phyloP scores from a whole-genome alignment of 352 stramenopile genomes.

The Phytophthora pinifolia region DNA sequence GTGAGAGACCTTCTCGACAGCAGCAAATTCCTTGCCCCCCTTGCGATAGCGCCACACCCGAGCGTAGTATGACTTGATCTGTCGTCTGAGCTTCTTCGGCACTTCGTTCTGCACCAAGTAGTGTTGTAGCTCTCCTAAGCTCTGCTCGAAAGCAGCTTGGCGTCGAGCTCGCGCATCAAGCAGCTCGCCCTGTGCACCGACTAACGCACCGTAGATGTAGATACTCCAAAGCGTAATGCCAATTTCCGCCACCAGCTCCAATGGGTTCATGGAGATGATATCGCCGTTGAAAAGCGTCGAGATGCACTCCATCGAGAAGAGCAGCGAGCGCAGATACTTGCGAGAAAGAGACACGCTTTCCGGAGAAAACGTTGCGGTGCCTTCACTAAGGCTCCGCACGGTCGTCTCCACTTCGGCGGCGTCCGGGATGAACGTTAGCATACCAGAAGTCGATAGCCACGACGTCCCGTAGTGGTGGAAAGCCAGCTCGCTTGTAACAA shows the following conservation, averaged over 20 bases:
- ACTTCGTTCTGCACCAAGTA: constrained; percentile 75
- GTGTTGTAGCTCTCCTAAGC: constrained; percentile 63
- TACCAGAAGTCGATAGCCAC: constrained; percentile 64
- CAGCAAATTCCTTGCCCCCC: constrained; percentile 57
- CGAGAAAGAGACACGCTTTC: constrained; percentile 36
- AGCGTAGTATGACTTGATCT: constrained; percentile 78
- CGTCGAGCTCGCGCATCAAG: constrained; percentile 45
- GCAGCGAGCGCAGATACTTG: constrained; percentile 68
- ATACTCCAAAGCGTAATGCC: constrained; percentile 60
- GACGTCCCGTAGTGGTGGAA: constrained; percentile 46
- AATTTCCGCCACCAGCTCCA: constrained; percentile 63
- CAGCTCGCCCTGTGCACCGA: constrained; percentile 60
- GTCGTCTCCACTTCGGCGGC: constrained; percentile 5
- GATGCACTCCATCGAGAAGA: constrained; percentile 69
- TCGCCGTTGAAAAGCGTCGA: constrained; percentile 75
- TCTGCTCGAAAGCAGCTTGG: constrained; percentile 64
- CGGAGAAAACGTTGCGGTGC: constrained; percentile 7
- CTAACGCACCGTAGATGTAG: constrained; percentile 70
- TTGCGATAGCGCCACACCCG: constrained; percentile 55
- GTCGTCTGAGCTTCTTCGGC: constrained; percentile 64
- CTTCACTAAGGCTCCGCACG: constrained; percentile 28
- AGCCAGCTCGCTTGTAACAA: constrained; percentile 40
- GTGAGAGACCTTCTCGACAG: constrained; percentile 47
- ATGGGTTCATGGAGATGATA: constrained; percentile 64
- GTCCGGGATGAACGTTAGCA: constrained; percentile 38